Percentiles rank a stretch among this genome's conserved stretches.
Conservation (phyloP, 1,139 yeast species). For the Candida tropicalis region DNA sequence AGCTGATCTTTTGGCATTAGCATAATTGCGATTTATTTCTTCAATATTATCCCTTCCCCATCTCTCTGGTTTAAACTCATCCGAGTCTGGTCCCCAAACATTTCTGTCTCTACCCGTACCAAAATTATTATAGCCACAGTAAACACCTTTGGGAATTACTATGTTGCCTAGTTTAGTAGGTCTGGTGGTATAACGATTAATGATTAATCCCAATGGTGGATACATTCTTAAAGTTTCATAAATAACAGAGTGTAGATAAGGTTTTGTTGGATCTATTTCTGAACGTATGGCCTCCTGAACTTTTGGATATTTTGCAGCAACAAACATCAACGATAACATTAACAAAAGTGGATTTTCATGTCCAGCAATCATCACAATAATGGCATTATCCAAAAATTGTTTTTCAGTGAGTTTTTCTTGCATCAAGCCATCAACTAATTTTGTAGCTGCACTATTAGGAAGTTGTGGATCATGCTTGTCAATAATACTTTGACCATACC, state of each 20-base stretch:
- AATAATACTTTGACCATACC: constrained; percentile 27
- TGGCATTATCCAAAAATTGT: constrained; percentile 59
- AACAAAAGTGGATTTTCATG: constrained; percentile 65
- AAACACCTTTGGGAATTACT: constrained; percentile 53
- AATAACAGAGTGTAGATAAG: constrained; percentile 33
- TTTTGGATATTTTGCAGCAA: constrained; percentile 42
- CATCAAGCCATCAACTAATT: constrained; percentile 40
- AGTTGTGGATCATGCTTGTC: constrained; percentile 4
- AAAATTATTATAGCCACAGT: constrained; percentile 61
- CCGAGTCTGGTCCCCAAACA: constrained; percentile 55
- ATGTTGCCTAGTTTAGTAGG: constrained; percentile 44
- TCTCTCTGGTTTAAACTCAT: constrained; percentile 52
- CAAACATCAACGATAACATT: constrained; percentile 49
- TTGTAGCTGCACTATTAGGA: constrained; percentile 25
- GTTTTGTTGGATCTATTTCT: constrained; percentile 22
- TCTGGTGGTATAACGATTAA: constrained; percentile 50
- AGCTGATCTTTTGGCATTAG: constrained; percentile 45
- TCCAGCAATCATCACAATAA: constrained; percentile 60
- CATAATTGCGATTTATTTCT: constrained; percentile 41
- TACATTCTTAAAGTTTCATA: constrained; percentile 55
- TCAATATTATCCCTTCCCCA: constrained; percentile 50
- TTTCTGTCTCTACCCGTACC: constrained; percentile 54
- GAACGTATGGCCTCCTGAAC: constrained; percentile 40
- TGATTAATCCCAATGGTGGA: constrained; percentile 63
- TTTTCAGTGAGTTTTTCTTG: constrained; percentile 39